Evolutionary conservation across 208 protist genomes (phyloP), one percentile per base, ranked within the genome.

Genomic region (Blechomonas ayalai): DNA sequence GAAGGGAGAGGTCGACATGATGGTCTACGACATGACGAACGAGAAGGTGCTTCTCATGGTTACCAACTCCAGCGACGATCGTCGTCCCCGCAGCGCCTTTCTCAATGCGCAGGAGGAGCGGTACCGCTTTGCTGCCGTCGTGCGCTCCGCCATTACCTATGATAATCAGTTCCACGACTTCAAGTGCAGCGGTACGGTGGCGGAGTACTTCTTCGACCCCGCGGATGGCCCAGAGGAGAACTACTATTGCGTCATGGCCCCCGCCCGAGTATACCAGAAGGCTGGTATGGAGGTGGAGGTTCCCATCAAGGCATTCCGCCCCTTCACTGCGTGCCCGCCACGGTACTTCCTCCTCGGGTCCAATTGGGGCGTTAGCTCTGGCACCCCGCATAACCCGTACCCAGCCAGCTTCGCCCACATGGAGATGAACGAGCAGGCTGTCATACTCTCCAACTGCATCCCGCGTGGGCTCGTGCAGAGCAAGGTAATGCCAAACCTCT

Each of bases 161-260:
- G 77, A 91, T 13, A 91, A 91, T 52, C 55, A 83, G 53, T 71
- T 77, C 25, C 77, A 87, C 55, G 73, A 63, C 61, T 87, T 91
- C 53, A 45, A 82, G 49, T 91, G 82, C 58, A 57, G 54, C 2
- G 82, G 82, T 25, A 73, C 59, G 23, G 57, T 83, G 10, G 79
- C 83, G 4, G 79, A 92, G 71, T 92, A 80, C 66, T 86, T 92
- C 52, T 92, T 92, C 51, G 79, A 92, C 44, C 25, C 73, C 9
- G 59, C 78, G 40, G 35, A 71, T 4, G 83, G 79, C 25, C 65
- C 65, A 3, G 79, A 92, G 60, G 79, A 92, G 70, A 85, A 89
- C 59, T 92, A 84, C 59, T 92, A 84, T 67, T 86, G 78, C 45
- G 64, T 92, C 39, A 92, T 92, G 83, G 75, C 79, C 8, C 83